phyloP scores from a whole-genome alignment of 768 basidiomycete species.

The Leccinum imitatum region DNA sequence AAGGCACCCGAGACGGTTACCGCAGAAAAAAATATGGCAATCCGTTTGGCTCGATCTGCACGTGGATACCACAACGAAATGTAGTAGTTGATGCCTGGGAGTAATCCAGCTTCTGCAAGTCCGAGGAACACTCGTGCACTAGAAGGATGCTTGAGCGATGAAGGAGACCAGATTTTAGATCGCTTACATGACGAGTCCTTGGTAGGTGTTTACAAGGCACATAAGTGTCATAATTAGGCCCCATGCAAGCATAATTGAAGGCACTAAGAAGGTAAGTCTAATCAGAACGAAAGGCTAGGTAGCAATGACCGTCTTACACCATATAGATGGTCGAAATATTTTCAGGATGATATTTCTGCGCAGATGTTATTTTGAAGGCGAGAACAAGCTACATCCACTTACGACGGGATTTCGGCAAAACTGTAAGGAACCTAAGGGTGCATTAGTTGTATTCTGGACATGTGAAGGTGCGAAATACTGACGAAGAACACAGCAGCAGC shows the following conservation, averaged over 20 bases:
- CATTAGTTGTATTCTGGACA: not conserved
- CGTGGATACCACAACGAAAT: conserved; percentile 62
- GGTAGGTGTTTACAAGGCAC: conserved; percentile 37
- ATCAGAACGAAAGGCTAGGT: conserved; percentile 5
- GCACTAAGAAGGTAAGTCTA: conserved; percentile 32
- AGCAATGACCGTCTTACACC: conserved; percentile 26
- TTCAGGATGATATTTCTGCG: conserved; percentile 38
- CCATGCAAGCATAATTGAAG: conserved; percentile 41
- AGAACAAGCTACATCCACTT: conserved; percentile 8
- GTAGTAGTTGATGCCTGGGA: conserved; percentile 42
- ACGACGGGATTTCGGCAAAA: conserved; percentile 40
- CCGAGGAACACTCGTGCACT: conserved; percentile 46
- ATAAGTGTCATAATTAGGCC: conserved; percentile 39
- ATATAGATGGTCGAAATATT: conserved; percentile 34
- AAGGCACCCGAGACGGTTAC: conserved; percentile 55
- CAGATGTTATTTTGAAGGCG: conserved; percentile 1
- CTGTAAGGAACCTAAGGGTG: conserved; percentile 34
- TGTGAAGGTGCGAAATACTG: conserved; percentile 1
- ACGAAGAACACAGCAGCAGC: conserved; percentile 42
- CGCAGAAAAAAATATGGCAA: conserved; percentile 64
- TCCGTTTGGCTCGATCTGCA: conserved; percentile 53
- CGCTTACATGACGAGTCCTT: conserved; percentile 32
- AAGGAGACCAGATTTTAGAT: not conserved
- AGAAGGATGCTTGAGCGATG: not conserved
- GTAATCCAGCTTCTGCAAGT: conserved; percentile 46